Percentiles rank a stretch among this genome's conserved stretches.
Evolutionary conservation across 2,329 filamentous ascomycete species (phyloP).

Genomic region (Orbilia blumenaviensis): DNA sequence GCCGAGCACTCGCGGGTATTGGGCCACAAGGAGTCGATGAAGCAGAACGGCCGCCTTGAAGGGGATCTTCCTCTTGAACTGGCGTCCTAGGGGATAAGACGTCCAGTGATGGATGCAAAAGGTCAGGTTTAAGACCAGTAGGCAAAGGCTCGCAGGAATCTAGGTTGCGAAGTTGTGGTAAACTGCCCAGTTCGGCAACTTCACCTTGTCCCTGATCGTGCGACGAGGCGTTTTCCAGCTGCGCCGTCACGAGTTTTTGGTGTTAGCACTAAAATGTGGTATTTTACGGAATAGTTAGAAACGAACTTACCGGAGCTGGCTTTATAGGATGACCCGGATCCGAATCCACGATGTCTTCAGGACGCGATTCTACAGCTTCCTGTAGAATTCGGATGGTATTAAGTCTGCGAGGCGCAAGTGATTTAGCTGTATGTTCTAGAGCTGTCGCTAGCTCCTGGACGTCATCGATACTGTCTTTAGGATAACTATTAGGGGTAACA

Average conservation of each 20-base stretch:
- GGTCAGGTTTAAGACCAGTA: slow-evolving; percentile 18
- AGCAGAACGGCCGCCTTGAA: slow-evolving; percentile 41
- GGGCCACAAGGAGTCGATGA: slow-evolving; percentile 44
- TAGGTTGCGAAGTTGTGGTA: slow-evolving; percentile 30
- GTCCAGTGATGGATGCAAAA: slow-evolving; percentile 10
- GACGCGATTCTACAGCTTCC: slow-evolving; percentile 52
- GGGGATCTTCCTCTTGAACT: slow-evolving; percentile 23
- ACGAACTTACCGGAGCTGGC: slow-evolving; percentile 40
- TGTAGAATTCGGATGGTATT: slow-evolving; percentile 50
- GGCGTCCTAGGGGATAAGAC: slow-evolving; percentile 36
- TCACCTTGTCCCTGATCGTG: slow-evolving; percentile 28
- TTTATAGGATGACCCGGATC: neutral
- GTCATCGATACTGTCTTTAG: slow-evolving; percentile 3
- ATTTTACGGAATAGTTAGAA: neutral
- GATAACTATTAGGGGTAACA: slow-evolving; percentile 26
- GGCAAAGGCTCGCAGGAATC: slow-evolving; percentile 12
- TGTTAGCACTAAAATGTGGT: slow-evolving; percentile 3
- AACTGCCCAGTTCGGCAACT: slow-evolving; percentile 16
- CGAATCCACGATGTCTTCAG: slow-evolving; percentile 37
- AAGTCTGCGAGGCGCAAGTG: slow-evolving; percentile 24
- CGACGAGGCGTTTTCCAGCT: slow-evolving; percentile 34
- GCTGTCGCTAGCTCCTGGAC: neutral
- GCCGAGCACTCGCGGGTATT: slow-evolving; percentile 48
- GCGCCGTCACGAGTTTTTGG: neutral
- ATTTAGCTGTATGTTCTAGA: neutral